Evolutionary conservation across 768 basidiomycete genomes (phyloP).

Genomic region (Leucocoprinus birnbaumii): DNA sequence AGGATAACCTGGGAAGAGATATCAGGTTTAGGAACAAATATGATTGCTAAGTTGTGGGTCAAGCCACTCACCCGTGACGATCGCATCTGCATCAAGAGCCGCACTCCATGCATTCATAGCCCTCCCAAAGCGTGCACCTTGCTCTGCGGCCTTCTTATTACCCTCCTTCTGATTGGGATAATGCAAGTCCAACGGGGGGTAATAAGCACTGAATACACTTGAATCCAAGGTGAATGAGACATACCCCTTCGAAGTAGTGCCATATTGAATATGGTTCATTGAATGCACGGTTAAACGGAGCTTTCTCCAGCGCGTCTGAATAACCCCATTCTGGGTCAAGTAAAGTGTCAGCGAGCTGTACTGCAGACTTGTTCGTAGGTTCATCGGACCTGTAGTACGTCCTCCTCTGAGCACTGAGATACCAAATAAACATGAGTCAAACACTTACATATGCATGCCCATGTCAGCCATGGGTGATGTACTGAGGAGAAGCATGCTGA

Average conservation of each 20-base stretch:
- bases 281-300: conserved; percentile 21
- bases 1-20: conserved; percentile 19
- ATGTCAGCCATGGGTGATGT: conserved; percentile 22
- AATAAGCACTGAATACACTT: too few species aligned
- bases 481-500: conserved; percentile 30
- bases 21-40: not conserved
- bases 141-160: not conserved
- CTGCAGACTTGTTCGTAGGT: conserved; percentile 16
- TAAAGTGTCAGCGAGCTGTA: conserved; percentile 28
- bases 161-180: not conserved
- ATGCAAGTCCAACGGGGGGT: too few species aligned
- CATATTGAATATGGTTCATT: conserved; percentile 14
- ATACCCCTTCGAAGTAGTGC: conserved; percentile 20
- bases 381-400: conserved; percentile 16
- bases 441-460: conserved; percentile 20
- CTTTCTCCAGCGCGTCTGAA: conserved; percentile 19
- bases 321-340: conserved; percentile 30
- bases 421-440: too few species aligned
- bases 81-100: conserved; percentile 24
- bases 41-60: too few species aligned
- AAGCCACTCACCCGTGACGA: conserved; percentile 22
- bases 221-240: not conserved
- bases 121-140: conserved; percentile 23
- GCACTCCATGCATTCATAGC: conserved; percentile 31
- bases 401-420: not conserved